Evolutionary conservation across 345 rosid genomes (phyloP).

Genomic region (Gossypium turneri): DNA sequence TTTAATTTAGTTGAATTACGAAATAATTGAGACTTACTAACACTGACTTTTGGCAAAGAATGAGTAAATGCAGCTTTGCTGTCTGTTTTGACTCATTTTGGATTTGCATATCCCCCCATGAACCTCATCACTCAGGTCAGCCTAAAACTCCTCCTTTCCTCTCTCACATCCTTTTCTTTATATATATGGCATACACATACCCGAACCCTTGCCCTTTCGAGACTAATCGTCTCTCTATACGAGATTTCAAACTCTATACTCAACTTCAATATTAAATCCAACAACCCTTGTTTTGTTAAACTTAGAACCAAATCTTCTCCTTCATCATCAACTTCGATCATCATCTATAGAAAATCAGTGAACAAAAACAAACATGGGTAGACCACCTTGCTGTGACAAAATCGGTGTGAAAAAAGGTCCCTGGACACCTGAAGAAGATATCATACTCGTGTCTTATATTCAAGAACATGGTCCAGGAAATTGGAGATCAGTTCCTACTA

Average conservation of each 20-base stretch:
- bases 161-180: slow-evolving; percentile 12
- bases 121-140: slow-evolving; percentile 33
- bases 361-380: slow-evolving; percentile 44
- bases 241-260: background rate
- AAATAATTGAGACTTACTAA: too few relatives aligned
- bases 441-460: slow-evolving; percentile 75
- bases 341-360: background rate
- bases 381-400: slow-evolving; percentile 90
- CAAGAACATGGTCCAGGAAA: slow-evolving; percentile 94
- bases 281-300: background rate
- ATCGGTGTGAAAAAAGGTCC: slow-evolving; percentile 91
- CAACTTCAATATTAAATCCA: background rate
- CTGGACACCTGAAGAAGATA: slow-evolving; percentile 99
- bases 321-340: background rate
- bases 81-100: slow-evolving; percentile 49
- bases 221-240: slow-evolving; percentile 25
- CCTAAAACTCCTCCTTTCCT: slow-evolving; percentile 3
- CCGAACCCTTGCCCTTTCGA: slow-evolving; percentile 15
- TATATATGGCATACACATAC: slow-evolving; percentile 6
- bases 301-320: background rate
- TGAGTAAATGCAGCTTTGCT: slow-evolving; percentile 59
- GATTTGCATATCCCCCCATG: slow-evolving; percentile 13
- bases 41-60: slow-evolving; percentile 44
- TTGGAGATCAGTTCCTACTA: slow-evolving; percentile 85
- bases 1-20: too few relatives aligned